Evolutionary conservation across 2,329 filamentous ascomycete genomes (phyloP), one percentile per base, ranked within the genome.

Genomic region (Metarhizium rileyi): DNA sequence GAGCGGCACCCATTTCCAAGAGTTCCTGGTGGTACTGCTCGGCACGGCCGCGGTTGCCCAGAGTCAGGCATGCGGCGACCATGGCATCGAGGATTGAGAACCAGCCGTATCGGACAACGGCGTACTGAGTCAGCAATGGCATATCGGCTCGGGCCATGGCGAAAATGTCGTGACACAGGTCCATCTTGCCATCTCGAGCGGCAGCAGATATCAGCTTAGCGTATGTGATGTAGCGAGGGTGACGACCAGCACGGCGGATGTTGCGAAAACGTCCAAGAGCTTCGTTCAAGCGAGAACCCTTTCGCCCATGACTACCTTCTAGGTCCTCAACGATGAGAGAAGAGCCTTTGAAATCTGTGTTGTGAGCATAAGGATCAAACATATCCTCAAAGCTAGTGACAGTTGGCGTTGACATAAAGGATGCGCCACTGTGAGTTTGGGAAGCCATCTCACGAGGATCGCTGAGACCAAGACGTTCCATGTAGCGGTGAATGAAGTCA

Each of bases 201-300:
- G 91, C 90, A 51, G 88, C 87, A 44, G 86, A 84, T 61, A 98
- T 95, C 56, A 98, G 76, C 76, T 96, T 97, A 46, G 90, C 90
- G 60, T 97, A 96, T 1, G 90, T 95, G 66, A 95, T 93, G 71
- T 97, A 97, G 52, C 91, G 83, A 47, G 91, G 90, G 65, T 96
- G 90, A 63, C 90, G 84, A 55, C 91, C 90, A 61, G 87, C 81
- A 52, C 90, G 88, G 55, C 93, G 90, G 74, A 96, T 95, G 70
- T 95, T 95, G 65, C 84, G 87, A 70, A 97, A 88, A 58, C 89
- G 86, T 55, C 76, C 77, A 54, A 97, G 71, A 33, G 90, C 88
- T 56, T 95, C 89, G 55, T 84, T 84, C 53, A 96, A 75, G 56
- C 85, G 82, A 47, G 83, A 78, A 22, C 83, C 83, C 56, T 83